A percentile compares a stretch with the other conserved stretches of the same genome.
These are phyloP conservation scores for Mycogone perniciosa DNA, from an alignment of 2,329 filamentous ascomycete genomes.

Conservation along the genomic window DNA sequence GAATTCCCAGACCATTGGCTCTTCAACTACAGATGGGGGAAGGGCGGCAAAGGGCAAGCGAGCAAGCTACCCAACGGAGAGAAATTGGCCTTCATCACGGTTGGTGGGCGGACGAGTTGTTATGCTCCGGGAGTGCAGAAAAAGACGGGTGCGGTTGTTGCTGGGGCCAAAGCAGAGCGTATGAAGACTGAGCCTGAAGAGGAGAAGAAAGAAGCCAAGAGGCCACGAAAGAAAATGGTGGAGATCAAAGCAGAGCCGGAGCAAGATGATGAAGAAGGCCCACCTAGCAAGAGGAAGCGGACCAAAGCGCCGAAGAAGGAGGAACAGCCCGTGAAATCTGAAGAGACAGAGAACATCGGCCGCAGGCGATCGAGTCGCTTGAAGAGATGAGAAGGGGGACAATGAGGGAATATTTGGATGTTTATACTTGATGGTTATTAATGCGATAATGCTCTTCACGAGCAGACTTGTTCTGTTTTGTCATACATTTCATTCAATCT, in stretches of 20 bases:
- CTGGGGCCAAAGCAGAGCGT: conserved; percentile 38
- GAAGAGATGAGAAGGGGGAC: conserved; percentile 14
- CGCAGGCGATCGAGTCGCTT: conserved; percentile 25
- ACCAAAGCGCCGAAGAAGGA: conserved; percentile 11
- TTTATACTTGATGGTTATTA: background rate
- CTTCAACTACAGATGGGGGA: conserved; percentile 83
- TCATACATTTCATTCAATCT: too few species aligned
- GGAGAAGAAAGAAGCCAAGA: conserved; percentile 17
- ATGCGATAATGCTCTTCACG: too few species aligned
- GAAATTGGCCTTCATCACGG: conserved; percentile 78
- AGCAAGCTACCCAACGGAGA: conserved; percentile 73
- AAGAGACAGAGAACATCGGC: conserved; percentile 5
- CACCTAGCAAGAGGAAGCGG: conserved; percentile 23
- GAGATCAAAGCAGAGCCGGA: conserved; percentile 19
- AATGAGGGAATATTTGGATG: background rate
- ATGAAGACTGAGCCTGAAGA: conserved; percentile 26
- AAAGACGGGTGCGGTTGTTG: conserved; percentile 51
- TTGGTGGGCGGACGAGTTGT: conserved; percentile 86
- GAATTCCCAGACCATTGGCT: conserved; percentile 84
- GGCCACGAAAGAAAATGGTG: conserved; percentile 21
- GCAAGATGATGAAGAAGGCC: conserved; percentile 21
- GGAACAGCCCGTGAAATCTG: conserved; percentile 17
- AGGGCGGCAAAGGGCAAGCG: conserved; percentile 68
- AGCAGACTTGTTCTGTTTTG: too few species aligned
- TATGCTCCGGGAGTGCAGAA: conserved; percentile 82